Conservation (phyloP, 2,329 filamentous ascomycete species). For the Aspergillus amoenus region DNA sequence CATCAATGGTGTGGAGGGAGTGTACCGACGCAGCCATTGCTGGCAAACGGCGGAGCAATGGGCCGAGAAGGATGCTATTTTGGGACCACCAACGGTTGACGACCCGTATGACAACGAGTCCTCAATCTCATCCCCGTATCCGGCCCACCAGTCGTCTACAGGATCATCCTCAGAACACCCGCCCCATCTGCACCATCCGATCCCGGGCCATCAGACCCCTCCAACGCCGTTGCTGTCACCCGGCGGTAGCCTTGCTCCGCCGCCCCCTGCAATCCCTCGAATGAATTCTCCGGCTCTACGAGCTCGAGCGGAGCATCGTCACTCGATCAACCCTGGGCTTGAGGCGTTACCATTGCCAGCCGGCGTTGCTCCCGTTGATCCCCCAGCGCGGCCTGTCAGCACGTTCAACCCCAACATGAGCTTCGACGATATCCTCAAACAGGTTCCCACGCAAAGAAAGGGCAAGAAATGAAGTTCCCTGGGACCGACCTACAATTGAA, state of each 20-base stretch:
- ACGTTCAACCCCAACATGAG: conserved; percentile 49
- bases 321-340: conserved; percentile 45
- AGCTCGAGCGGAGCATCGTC: conserved; percentile 38
- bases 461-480: conserved; percentile 33
- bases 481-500: not conserved
- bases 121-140: conserved; percentile 39
- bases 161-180: conserved; percentile 35
- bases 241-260: conserved; percentile 32
- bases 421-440: conserved; percentile 49
- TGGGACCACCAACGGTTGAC: conserved; percentile 33
- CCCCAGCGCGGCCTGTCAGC: conserved; percentile 39
- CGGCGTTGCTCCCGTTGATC: conserved; percentile 43
- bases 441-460: conserved; percentile 35
- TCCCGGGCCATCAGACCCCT: conserved; percentile 23
- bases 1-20: conserved; percentile 65
- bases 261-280: conserved; percentile 36
- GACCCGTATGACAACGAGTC: conserved; percentile 39
- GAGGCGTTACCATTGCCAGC: conserved; percentile 46
- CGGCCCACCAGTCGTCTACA: conserved; percentile 36
- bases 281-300: conserved; percentile 32
- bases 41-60: conserved; percentile 65
- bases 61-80: conserved; percentile 46
- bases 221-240: conserved; percentile 32
- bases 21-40: conserved; percentile 68
- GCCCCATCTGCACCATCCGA: conserved; percentile 19